Evolutionary conservation across 768 basidiomycete genomes (phyloP).

Genomic region (Boletus rex-veris): DNA sequence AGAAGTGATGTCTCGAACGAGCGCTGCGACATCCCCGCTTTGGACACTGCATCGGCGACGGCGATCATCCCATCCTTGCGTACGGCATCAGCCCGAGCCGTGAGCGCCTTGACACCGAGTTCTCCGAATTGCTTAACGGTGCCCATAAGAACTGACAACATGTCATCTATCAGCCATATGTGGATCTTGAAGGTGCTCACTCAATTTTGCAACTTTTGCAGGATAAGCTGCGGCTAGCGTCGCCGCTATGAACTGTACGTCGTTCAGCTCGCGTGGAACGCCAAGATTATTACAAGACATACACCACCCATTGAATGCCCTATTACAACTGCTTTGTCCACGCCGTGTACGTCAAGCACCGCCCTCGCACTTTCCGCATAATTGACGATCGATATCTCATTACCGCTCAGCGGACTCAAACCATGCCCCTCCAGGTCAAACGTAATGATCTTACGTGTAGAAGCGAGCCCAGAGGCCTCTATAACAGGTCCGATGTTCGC

Average conservation of each 20-base stretch:
- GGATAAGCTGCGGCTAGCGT: neutral
- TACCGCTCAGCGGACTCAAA: constrained; percentile 11
- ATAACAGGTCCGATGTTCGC: constrained; percentile 8
- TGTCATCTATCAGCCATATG: neutral
- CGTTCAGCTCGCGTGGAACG: neutral
- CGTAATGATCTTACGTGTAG: constrained; percentile 16
- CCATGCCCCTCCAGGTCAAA: constrained; percentile 7
- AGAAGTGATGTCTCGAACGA: neutral
- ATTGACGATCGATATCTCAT: constrained; percentile 10
- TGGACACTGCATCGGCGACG: neutral
- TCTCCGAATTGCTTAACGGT: neutral
- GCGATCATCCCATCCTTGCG: constrained; percentile 8
- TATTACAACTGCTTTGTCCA: constrained; percentile 2
- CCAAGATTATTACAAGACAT: neutral
- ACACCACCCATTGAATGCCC: constrained; percentile 7
- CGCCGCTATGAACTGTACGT: neutral
- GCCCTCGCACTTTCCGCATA: constrained; percentile 11
- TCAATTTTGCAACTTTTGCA: neutral
- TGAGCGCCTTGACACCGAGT: neutral
- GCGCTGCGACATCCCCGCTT: neutral
- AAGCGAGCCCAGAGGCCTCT: constrained; percentile 6
- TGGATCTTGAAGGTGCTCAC: neutral
- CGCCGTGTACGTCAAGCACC: constrained; percentile 10
- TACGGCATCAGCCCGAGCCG: neutral
- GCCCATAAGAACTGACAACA: neutral